Evolutionary conservation across 2,329 filamentous ascomycete genomes (phyloP).

Genomic region (Cytospora piceae): DNA sequence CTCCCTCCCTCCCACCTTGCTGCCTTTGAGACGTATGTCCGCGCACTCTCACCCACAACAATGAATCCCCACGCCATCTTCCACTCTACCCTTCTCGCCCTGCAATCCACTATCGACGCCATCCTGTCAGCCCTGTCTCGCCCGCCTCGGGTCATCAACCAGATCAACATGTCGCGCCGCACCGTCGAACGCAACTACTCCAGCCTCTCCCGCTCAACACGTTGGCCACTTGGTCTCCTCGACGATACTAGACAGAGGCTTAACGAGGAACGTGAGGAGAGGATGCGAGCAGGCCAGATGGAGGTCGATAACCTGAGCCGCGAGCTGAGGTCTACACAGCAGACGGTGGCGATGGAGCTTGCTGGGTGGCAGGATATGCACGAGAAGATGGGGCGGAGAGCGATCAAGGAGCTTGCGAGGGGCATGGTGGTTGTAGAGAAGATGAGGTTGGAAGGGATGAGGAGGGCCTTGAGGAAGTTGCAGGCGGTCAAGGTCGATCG

Average conservation of each 20-base stretch:
- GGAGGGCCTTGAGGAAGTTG: conserved; percentile 73
- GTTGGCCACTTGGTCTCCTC: conserved; percentile 80
- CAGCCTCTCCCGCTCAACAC: conserved; percentile 72
- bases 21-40: conserved; percentile 74
- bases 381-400: conserved; percentile 73
- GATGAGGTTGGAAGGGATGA: conserved; percentile 78
- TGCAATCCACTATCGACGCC: conserved; percentile 83
- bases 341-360: conserved; percentile 87
- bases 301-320: conserved; percentile 76
- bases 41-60: conserved; percentile 67
- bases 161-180: conserved; percentile 74
- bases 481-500: conserved; percentile 35
- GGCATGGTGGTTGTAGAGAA: conserved; percentile 80
- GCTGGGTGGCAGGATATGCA: conserved; percentile 94
- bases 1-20: conserved; percentile 69
- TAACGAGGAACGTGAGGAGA: conserved; percentile 82
- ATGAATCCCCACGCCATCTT: conserved; percentile 74
- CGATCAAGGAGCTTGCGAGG: conserved; percentile 75
- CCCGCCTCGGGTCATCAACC: conserved; percentile 75
- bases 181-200: conserved; percentile 78
- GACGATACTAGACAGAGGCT: conserved; percentile 85
- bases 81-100: conserved; percentile 74
- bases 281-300: conserved; percentile 68
- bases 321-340: conserved; percentile 89
- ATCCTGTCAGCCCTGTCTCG: conserved; percentile 79